Conservation (phyloP, 257 asterid species). For the Gentiana macrophylla region DNA sequence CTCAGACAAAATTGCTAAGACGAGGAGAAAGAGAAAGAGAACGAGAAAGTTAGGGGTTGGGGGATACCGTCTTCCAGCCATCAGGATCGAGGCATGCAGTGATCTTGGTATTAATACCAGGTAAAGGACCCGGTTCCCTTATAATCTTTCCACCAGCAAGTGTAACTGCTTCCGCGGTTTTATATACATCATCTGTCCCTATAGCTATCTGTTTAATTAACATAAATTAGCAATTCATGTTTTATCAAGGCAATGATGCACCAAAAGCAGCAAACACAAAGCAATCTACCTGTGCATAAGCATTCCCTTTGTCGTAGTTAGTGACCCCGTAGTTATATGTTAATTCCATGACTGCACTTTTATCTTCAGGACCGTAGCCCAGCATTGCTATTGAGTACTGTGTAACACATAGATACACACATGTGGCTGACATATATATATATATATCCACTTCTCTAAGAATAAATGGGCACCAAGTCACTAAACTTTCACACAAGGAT, state of each 20-base stretch:
- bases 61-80: conserved; percentile 93
- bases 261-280: neutral
- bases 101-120: conserved; percentile 86
- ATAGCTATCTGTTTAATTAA: conserved; percentile 60
- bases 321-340: conserved; percentile 59
- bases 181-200: conserved; percentile 91
- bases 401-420: conserved; percentile 1
- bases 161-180: conserved; percentile 78
- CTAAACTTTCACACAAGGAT: too few relatives aligned
- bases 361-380: conserved; percentile 64
- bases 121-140: conserved; percentile 91
- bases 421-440: neutral
- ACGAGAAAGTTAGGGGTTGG: conserved; percentile 4
- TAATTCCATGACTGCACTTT: conserved; percentile 46
- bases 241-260: neutral
- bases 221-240: neutral
- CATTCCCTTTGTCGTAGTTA: conserved; percentile 55
- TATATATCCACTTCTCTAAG: too few relatives aligned
- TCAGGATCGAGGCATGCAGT: conserved; percentile 95
- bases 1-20: too few relatives aligned
- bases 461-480: too few relatives aligned
- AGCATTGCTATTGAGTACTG: conserved; percentile 59
- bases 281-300: conserved; percentile 48
- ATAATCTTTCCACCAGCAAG: conserved; percentile 69
- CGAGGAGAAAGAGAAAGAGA: too few relatives aligned